A percentile compares a stretch with the other conserved stretches of the same genome.
These are phyloP conservation scores for Myriangium duriaei DNA, from an alignment of 2,329 filamentous ascomycete species.

Conservation along the genomic window DNA sequence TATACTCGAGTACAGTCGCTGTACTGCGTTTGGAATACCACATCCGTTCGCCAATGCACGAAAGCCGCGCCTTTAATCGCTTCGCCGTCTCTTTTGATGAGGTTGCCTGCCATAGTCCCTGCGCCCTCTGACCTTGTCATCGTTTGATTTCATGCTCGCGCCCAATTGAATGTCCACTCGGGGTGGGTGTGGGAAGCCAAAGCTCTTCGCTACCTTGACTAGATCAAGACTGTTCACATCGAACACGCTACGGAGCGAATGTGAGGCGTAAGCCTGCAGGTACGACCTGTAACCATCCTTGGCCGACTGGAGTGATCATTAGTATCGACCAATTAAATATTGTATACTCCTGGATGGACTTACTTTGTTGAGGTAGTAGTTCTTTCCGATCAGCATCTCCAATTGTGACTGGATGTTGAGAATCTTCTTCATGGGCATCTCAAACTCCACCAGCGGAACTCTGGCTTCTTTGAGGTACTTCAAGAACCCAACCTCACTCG, in stretches of 20 bases:
- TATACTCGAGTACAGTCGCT: too few relatives aligned
- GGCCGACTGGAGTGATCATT: conserved; percentile 36
- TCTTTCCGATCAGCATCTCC: conserved; percentile 85
- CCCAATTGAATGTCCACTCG: conserved; percentile 68
- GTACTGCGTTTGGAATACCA: too few relatives aligned
- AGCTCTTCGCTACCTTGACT: conserved; percentile 71
- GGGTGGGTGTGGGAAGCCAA: conserved; percentile 66
- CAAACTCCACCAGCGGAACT: conserved; percentile 90
- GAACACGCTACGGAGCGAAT: conserved; percentile 70
- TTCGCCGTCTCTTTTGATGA: conserved; percentile 34
- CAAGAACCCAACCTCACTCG: conserved; percentile 83
- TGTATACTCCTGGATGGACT: conserved; percentile 16
- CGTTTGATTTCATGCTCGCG: conserved; percentile 61
- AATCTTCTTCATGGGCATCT: conserved; percentile 86
- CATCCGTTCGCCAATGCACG: too few relatives aligned
- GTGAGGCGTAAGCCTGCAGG: conserved; percentile 86
- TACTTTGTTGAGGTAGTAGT: conserved; percentile 92
- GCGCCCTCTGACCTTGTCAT: conserved; percentile 52
- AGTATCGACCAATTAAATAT: background rate
- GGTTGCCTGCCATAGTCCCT: conserved; percentile 70
- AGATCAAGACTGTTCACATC: conserved; percentile 73
- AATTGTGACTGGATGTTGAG: conserved; percentile 68
- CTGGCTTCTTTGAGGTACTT: conserved; percentile 80
- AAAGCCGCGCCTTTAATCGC: background rate
- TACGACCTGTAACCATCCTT: conserved; percentile 76